phyloP scores from a whole-genome alignment of 1,284 basidiomycete species.

The Baeospora myosura region DNA sequence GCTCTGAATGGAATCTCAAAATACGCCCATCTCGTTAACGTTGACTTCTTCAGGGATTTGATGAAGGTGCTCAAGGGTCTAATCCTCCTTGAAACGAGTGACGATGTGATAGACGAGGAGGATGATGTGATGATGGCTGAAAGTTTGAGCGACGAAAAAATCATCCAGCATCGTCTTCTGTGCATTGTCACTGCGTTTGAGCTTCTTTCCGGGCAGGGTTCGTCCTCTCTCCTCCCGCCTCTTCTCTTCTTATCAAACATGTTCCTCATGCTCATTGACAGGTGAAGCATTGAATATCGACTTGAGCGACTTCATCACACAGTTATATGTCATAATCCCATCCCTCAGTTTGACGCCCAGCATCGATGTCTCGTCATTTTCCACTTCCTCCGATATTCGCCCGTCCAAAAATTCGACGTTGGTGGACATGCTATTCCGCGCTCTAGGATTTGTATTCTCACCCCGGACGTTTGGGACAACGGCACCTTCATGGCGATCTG shows the following conservation, averaged over 20 bases:
- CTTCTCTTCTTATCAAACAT: conserved; percentile 3
- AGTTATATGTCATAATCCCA: conserved; percentile 66
- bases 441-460: conserved; percentile 74
- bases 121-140: conserved; percentile 19
- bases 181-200: conserved; percentile 96
- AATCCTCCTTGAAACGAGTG: conserved; percentile 46
- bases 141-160: conserved; percentile 18
- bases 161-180: conserved; percentile 66
- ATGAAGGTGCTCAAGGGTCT: conserved; percentile 81
- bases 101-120: conserved; percentile 34
- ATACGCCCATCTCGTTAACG: conserved; percentile 94
- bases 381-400: conserved; percentile 15
- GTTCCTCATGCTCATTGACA: conserved; percentile 23
- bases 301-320: conserved; percentile 80
- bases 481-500: conserved; percentile 71
- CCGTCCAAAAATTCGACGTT: conserved; percentile 24
- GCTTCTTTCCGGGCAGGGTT: conserved; percentile 91
- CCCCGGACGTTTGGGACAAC: conserved; percentile 48
- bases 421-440: conserved; percentile 79
- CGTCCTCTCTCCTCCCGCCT: conserved; percentile 17
- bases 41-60: conserved; percentile 98
- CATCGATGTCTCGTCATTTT: conserved; percentile 34
- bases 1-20: conserved; percentile 89
- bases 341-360: conserved; percentile 48
- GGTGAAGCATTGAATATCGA: conserved; percentile 96